phyloP scores from a whole-genome alignment of 2,329 filamentous ascomycete species.

The Botrytis tulipae region DNA sequence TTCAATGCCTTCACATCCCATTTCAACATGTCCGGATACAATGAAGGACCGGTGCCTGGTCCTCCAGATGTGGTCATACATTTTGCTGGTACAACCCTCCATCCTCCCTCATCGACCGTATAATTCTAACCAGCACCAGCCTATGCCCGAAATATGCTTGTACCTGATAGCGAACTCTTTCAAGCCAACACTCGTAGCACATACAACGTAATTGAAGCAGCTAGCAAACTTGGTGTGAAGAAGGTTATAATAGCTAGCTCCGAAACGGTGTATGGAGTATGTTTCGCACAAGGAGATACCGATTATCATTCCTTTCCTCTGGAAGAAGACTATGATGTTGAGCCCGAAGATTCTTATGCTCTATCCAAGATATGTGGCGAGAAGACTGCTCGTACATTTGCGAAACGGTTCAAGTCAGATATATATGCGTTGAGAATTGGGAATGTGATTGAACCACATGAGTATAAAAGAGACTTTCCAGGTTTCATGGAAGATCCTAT shows the following conservation, averaged over 20 bases:
- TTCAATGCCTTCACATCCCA: slow-evolving; percentile 46
- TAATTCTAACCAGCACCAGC: slow-evolving; percentile 44
- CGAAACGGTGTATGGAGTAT: slow-evolving; percentile 61
- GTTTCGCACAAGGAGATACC: slow-evolving; percentile 56
- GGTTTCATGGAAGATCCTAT: not conserved
- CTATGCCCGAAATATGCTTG: slow-evolving; percentile 58
- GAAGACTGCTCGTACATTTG: slow-evolving; percentile 46
- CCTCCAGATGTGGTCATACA: slow-evolving; percentile 62
- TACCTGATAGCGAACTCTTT: slow-evolving; percentile 60
- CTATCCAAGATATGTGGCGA: slow-evolving; percentile 60
- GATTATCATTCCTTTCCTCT: slow-evolving; percentile 51
- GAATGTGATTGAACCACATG: not conserved
- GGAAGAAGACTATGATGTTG: slow-evolving; percentile 55
- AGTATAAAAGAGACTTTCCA: not conserved
- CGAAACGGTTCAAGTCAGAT: not conserved
- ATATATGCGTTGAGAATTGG: not conserved
- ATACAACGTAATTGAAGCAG: slow-evolving; percentile 63
- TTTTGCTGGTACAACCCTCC: slow-evolving; percentile 26
- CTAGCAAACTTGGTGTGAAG: slow-evolving; percentile 58
- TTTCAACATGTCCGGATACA: slow-evolving; percentile 50
- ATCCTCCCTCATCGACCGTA: slow-evolving; percentile 54
- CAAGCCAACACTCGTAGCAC: slow-evolving; percentile 53
- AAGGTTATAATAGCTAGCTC: slow-evolving; percentile 59
- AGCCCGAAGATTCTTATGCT: slow-evolving; percentile 54
- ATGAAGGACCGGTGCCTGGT: slow-evolving; percentile 40